These are phyloP conservation scores for Digitaria exilis DNA, from an alignment of 202 grass and related monocot genomes.

Conservation along the genomic window DNA sequence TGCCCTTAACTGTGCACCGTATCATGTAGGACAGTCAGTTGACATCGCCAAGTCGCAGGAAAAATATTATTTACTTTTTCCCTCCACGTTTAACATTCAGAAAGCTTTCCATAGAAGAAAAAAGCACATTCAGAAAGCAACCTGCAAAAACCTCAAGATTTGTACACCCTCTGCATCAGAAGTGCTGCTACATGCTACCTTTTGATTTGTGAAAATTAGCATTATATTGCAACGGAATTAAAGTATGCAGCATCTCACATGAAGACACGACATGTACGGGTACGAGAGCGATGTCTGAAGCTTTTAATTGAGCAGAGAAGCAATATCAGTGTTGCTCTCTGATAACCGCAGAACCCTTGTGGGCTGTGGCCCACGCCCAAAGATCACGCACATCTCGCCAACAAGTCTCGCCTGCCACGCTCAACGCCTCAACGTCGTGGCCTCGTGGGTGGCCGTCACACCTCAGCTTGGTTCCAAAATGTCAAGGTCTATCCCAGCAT, in stretches of 20 bases:
- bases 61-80: background rate
- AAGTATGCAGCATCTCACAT: background rate
- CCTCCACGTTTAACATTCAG: background rate
- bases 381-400: conserved; percentile 23
- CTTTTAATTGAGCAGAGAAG: background rate
- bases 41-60: background rate
- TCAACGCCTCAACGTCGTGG: too few species aligned
- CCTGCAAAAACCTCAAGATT: background rate
- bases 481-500: too few species aligned
- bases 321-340: background rate
- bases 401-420: background rate
- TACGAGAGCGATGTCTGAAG: background rate
- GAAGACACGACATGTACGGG: background rate
- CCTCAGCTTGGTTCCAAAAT: background rate
- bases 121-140: background rate
- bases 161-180: background rate
- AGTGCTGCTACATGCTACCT: too few species aligned
- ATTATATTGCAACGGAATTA: background rate
- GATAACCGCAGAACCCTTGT: background rate
- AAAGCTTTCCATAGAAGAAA: background rate
- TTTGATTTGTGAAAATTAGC: background rate
- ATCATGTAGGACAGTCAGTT: background rate
- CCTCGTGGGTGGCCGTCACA: background rate
- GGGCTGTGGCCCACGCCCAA: background rate
- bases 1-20: background rate